Conservation (phyloP, 305 asterid species). For the Fraxinus baroniana region DNA sequence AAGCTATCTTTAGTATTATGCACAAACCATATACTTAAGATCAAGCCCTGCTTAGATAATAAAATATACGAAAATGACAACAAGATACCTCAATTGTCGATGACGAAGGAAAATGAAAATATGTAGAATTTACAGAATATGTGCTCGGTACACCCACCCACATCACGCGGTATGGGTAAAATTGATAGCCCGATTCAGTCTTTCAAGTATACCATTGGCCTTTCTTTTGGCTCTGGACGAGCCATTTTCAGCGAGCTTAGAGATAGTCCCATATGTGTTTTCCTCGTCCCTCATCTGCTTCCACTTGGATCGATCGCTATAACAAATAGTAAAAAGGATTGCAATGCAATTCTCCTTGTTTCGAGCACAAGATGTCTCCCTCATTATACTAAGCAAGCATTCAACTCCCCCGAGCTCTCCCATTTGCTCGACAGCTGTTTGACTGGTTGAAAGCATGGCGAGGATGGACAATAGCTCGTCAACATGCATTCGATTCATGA, state of each 20-base stretch:
- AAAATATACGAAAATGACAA: conserved; percentile 32
- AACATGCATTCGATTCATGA: conserved; percentile 28
- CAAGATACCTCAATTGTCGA: conserved; percentile 14
- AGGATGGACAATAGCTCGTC: conserved; percentile 50
- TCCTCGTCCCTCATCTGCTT: conserved; percentile 47
- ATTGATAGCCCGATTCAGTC: conserved; percentile 36
- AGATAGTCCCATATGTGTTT: conserved; percentile 31
- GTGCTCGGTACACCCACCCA: neutral
- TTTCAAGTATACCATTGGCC: conserved; percentile 49
- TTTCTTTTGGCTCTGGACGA: conserved; percentile 55
- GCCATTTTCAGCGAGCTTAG: conserved; percentile 41
- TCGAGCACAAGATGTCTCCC: conserved; percentile 38
- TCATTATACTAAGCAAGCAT: conserved; percentile 38
- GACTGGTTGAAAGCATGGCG: conserved; percentile 45
- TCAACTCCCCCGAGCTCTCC: conserved; percentile 41
- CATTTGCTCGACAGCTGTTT: conserved; percentile 44
- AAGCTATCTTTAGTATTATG: neutral
- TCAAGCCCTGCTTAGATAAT: conserved; percentile 13
- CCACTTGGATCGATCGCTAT: conserved; percentile 39
- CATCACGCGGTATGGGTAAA: conserved; percentile 45
- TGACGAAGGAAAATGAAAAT: neutral
- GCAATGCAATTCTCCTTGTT: conserved; percentile 51
- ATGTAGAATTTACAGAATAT: conserved; percentile 42
- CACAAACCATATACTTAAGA: neutral
- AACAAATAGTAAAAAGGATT: conserved; percentile 42